These are phyloP conservation scores for Thermochaetoides thermophila DNA, from an alignment of 495 filamentous ascomycete genomes.

Conservation along the genomic window DNA sequence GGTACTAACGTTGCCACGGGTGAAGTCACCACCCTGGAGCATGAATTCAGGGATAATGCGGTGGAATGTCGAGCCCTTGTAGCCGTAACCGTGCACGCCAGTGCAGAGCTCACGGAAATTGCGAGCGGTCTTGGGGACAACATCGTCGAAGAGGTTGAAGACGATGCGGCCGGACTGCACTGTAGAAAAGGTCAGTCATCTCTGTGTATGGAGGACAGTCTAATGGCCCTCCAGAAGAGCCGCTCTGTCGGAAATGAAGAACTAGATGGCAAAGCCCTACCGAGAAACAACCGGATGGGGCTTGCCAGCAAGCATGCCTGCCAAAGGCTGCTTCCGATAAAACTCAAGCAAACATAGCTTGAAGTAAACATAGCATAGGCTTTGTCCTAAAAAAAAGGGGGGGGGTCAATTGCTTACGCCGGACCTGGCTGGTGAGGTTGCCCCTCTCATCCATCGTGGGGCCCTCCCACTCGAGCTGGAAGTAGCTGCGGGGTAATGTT, in stretches of 20 bases:
- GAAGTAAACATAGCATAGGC: too few species aligned
- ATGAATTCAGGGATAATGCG: conserved; percentile 94
- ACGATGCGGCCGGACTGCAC: conserved; percentile 68
- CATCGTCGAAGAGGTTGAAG: conserved; percentile 78
- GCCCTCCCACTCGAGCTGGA: conserved; percentile 45
- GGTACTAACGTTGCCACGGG: conserved; percentile 67
- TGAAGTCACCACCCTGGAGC: conserved; percentile 99
- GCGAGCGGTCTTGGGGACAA: conserved; percentile 78
- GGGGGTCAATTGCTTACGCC: conserved; percentile 38
- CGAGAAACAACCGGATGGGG: too few species aligned
- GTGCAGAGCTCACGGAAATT: conserved; percentile 96
- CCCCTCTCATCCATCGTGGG: conserved; percentile 42
- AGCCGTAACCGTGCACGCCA: conserved; percentile 76
- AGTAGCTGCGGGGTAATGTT: conserved; percentile 15
- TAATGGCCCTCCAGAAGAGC: too few species aligned
- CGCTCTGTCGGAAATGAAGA: too few species aligned
- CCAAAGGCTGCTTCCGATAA: too few species aligned
- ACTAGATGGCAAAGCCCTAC: too few species aligned
- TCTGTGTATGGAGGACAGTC: too few species aligned
- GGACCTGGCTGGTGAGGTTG: conserved; percentile 40
- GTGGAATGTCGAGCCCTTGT: conserved; percentile 77
- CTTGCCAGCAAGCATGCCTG: too few species aligned
- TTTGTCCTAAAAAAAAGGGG: not conserved
- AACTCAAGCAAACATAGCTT: too few species aligned
- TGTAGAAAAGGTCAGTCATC: conserved; percentile 22